phyloP scores from a whole-genome alignment of 2,329 filamentous ascomycete genomes.

The Colletotrichum lindemuthianum region DNA sequence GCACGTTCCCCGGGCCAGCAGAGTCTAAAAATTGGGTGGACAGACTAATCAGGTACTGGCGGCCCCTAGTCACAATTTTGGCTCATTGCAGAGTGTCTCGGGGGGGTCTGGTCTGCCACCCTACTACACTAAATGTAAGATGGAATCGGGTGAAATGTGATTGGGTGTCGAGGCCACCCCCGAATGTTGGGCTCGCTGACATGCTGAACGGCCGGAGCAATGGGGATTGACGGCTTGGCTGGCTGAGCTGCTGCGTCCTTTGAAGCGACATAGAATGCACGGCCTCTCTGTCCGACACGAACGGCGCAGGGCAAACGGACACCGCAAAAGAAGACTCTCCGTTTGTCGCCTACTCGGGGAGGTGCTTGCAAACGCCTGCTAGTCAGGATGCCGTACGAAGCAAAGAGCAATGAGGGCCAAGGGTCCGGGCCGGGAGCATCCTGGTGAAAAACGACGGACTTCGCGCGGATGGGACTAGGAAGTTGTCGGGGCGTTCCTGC shows the following conservation, averaged over 20 bases:
- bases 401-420: slow-evolving; percentile 1
- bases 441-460: slow-evolving; percentile 12
- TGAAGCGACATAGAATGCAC: not conserved
- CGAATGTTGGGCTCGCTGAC: not conserved
- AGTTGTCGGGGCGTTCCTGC: slow-evolving; percentile 8
- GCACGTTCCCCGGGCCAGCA: slow-evolving; percentile 27
- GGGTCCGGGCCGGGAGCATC: slow-evolving; percentile 18
- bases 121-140: slow-evolving; percentile 17
- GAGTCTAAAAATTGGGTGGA: slow-evolving; percentile 33
- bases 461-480: slow-evolving; percentile 20
- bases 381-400: not conserved
- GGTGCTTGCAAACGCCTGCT: slow-evolving; percentile 1
- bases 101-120: slow-evolving; percentile 14
- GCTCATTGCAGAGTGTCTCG: slow-evolving; percentile 19
- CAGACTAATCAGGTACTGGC: slow-evolving; percentile 17
- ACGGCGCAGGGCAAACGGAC: not conserved
- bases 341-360: slow-evolving; percentile 5
- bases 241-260: not conserved
- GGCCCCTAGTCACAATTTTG: slow-evolving; percentile 21
- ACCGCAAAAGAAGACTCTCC: not conserved
- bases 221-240: slow-evolving; percentile 7
- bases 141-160: slow-evolving; percentile 18
- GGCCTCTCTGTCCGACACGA: not conserved
- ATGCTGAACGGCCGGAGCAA: slow-evolving; percentile 15
- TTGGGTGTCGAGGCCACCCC: slow-evolving; percentile 6